Percentiles rank a stretch among this genome's conserved stretches.
phyloP scores from a whole-genome alignment of 2,329 filamentous ascomycete species.

The Allantophomopsis lycopodina region DNA sequence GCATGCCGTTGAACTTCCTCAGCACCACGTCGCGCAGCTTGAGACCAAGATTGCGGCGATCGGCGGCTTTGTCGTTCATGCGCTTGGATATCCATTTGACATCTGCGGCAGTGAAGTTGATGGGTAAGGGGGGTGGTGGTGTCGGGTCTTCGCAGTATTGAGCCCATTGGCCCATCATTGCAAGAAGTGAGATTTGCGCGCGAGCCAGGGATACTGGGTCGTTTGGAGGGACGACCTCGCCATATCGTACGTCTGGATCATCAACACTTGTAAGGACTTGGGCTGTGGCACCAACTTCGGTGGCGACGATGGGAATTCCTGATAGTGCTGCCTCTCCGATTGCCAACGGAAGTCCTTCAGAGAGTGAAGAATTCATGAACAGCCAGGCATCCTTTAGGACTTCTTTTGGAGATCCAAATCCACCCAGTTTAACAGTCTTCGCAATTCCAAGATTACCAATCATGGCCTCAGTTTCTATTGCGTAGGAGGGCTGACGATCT shows the following conservation, averaged over 20 bases:
- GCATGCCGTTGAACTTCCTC: slow-evolving; percentile 37
- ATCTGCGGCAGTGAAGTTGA: slow-evolving; percentile 32
- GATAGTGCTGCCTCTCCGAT: slow-evolving; percentile 36
- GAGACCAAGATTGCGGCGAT: slow-evolving; percentile 39
- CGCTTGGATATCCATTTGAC: slow-evolving; percentile 37
- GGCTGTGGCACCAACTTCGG: slow-evolving; percentile 36
- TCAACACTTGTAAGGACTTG: slow-evolving; percentile 30
- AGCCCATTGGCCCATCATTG: slow-evolving; percentile 43
- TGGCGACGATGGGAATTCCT: slow-evolving; percentile 36
- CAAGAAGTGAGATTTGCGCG: slow-evolving; percentile 44
- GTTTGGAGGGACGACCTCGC: slow-evolving; percentile 45
- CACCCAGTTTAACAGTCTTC: slow-evolving; percentile 33
- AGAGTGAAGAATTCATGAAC: slow-evolving; percentile 39
- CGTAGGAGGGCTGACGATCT: slow-evolving; percentile 38
- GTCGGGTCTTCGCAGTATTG: slow-evolving; percentile 36
- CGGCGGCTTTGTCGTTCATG: slow-evolving; percentile 45
- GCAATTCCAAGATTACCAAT: slow-evolving; percentile 39
- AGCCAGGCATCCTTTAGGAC: slow-evolving; percentile 42
- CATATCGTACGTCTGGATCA: slow-evolving; percentile 28
- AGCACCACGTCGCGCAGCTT: slow-evolving; percentile 37
- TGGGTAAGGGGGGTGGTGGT: slow-evolving; percentile 26
- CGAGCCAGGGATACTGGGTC: slow-evolving; percentile 42
- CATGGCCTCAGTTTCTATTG: slow-evolving; percentile 40
- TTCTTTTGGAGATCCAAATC: slow-evolving; percentile 39
- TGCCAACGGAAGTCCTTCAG: slow-evolving; percentile 34